Base-by-base conservation (phyloP, 306 rosid species). In the Astragalus glycyphyllos region DNA sequence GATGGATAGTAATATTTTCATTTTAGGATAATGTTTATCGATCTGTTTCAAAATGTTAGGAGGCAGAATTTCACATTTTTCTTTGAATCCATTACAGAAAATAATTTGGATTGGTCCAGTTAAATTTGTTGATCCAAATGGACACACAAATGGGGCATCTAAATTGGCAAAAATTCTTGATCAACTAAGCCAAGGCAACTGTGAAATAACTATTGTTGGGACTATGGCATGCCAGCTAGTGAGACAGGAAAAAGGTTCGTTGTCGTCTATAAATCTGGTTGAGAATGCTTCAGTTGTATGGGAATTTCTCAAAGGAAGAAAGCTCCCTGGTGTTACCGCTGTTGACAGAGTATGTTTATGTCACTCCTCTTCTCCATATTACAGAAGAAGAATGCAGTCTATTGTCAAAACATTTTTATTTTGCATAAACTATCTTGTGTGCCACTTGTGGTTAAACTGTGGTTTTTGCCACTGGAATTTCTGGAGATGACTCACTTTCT, bases 301-400 rank as follows among this genome's bases (percentile, higher is more conserved):
- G 98, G 95, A 87, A 75, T 89, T 86, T 87, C 88, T 94, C 73
- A 89, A 91, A 82, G 90, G 94, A 79, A 86, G 93, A 80, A 89
- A 86, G 79, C 97, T 90, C 63, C 97, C 97, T 4, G 97, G 95
- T 42, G 84, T 87, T 68, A 49, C 69, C 71, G 97, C 96, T 65
- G 71, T 90, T 15, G 98, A 90, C 78, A 89, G 84, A 67, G 98
- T 94, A 83, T 45, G 85, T 57, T 75, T 62, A 12, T 54, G 14
- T 61, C 17, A 50, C 29, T 57, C 73, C 72, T 66, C 66, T 17
- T 16, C 59, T 56, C 15, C 63, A 14, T 35, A 59, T 34, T 37
- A 41, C 40, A 35, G 12, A 69, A 77, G 50, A 46, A 41, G 13
- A 51, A 29, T 16, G 40, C 15, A 45, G 38, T 34, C n/a, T n/a